A percentile compares a stretch with the other conserved stretches of the same genome.
Conservation (phyloP, 2,329 filamentous ascomycete genomes). For the Periconia digitata region DNA sequence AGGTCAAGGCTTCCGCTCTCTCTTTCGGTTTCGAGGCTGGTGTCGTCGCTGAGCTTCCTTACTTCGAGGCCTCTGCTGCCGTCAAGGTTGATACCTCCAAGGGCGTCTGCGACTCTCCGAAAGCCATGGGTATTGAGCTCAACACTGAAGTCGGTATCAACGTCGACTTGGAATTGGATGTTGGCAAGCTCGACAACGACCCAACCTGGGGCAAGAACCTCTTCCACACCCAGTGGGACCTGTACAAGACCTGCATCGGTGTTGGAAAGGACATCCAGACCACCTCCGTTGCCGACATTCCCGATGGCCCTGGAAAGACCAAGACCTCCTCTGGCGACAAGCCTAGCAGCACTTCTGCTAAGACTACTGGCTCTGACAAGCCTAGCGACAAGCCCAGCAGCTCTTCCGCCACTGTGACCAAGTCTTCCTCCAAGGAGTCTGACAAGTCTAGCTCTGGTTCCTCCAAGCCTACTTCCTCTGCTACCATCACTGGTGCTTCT, state of each 20-base stretch:
- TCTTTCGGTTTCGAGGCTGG: neutral
- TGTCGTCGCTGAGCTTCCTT: neutral
- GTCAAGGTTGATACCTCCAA: neutral
- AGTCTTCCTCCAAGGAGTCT: too few relatives aligned
- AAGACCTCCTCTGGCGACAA: neutral
- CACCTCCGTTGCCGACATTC: neutral
- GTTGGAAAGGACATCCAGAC: neutral
- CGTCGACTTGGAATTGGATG: neutral
- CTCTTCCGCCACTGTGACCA: neutral
- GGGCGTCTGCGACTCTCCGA: neutral
- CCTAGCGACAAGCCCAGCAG: neutral
- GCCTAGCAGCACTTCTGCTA: neutral
- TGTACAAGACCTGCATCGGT: conserved; percentile 1
- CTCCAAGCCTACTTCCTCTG: too few relatives aligned
- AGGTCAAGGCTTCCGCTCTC: conserved; percentile 14
- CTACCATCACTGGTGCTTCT: neutral
- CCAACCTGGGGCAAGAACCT: neutral
- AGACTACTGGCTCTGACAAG: neutral
- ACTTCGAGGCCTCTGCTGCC: neutral
- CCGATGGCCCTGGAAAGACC: neutral
- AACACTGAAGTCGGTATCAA: neutral
- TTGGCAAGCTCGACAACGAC: neutral
- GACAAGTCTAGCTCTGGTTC: too few relatives aligned
- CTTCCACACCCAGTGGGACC: neutral
- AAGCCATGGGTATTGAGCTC: neutral